Conservation (phyloP, 345 rosid genomes). For the Salix koriyanagi region DNA sequence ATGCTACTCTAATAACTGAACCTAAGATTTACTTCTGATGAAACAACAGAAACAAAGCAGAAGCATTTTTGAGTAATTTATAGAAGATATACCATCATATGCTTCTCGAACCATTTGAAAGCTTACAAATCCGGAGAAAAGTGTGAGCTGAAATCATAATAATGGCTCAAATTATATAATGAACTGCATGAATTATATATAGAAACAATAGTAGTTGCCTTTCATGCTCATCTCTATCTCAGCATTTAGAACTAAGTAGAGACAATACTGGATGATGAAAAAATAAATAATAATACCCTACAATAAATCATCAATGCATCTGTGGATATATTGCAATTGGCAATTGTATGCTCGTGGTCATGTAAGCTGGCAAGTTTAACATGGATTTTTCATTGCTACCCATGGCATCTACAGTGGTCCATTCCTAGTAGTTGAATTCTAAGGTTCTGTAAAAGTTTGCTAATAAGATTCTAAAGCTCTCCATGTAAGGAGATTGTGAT, state of each 20-base stretch:
- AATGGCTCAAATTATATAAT: too few species aligned
- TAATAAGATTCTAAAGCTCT: background rate
- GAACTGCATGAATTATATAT: background rate
- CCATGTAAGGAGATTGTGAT: background rate
- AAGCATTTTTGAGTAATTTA: background rate
- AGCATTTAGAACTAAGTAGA: background rate
- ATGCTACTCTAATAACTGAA: background rate
- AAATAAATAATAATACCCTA: background rate
- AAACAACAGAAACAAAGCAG: background rate
- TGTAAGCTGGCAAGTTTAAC: background rate
- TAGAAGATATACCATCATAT: slow-evolving; percentile 60
- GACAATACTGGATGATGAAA: background rate
- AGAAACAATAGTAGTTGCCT: background rate
- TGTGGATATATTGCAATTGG: background rate
- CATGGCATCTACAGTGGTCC: background rate
- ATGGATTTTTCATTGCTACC: background rate
- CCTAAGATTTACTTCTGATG: background rate
- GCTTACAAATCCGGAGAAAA: slow-evolving; percentile 98
- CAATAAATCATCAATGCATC: background rate
- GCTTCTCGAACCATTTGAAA: slow-evolving; percentile 99
- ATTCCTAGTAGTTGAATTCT: background rate
- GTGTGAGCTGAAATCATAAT: slow-evolving; percentile 70
- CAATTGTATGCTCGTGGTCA: background rate
- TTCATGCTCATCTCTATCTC: background rate
- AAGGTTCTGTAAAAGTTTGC: background rate